phyloP scores from a whole-genome alignment of 2,329 filamentous ascomycete species.

The Lasiodiplodia sp. region DNA sequence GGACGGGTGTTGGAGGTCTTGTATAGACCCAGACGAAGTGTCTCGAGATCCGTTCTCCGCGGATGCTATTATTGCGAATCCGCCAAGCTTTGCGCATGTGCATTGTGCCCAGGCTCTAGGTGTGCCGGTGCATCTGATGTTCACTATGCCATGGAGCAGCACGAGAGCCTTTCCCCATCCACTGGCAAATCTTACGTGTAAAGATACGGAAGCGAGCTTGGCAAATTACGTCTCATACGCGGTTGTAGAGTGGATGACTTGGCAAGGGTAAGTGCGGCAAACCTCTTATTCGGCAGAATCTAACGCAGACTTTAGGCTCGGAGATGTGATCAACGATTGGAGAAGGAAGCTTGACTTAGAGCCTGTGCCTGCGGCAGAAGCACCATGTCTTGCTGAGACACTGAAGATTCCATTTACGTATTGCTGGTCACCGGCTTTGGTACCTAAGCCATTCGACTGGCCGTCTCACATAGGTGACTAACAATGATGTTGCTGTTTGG shows the following conservation, averaged over 20 bases:
- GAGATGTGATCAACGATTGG: conserved; percentile 56
- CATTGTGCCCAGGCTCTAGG: conserved; percentile 19
- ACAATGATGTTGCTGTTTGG: neutral
- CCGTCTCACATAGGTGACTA: conserved; percentile 47
- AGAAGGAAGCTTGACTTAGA: conserved; percentile 51
- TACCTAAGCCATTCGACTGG: conserved; percentile 54
- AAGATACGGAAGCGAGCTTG: conserved; percentile 42
- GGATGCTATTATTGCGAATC: conserved; percentile 81
- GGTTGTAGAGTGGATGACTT: conserved; percentile 58
- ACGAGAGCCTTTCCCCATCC: conserved; percentile 59
- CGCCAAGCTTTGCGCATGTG: conserved; percentile 77
- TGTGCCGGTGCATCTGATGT: conserved; percentile 35
- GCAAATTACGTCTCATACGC: conserved; percentile 57
- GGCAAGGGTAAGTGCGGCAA: conserved; percentile 52
- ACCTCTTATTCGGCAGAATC: neutral
- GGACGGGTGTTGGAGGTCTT: conserved; percentile 84
- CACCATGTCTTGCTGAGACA: conserved; percentile 45
- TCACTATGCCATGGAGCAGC: conserved; percentile 58
- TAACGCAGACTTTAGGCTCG: conserved; percentile 38
- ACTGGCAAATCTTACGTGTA: conserved; percentile 55
- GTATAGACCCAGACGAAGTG: conserved; percentile 79
- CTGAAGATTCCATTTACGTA: conserved; percentile 32
- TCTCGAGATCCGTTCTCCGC: conserved; percentile 75
- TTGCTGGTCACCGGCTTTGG: conserved; percentile 33
- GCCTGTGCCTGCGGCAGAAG: conserved; percentile 46